These are phyloP conservation scores for Rosa hybrid DNA, from an alignment of 331 rosid species.

Conservation along the genomic window DNA sequence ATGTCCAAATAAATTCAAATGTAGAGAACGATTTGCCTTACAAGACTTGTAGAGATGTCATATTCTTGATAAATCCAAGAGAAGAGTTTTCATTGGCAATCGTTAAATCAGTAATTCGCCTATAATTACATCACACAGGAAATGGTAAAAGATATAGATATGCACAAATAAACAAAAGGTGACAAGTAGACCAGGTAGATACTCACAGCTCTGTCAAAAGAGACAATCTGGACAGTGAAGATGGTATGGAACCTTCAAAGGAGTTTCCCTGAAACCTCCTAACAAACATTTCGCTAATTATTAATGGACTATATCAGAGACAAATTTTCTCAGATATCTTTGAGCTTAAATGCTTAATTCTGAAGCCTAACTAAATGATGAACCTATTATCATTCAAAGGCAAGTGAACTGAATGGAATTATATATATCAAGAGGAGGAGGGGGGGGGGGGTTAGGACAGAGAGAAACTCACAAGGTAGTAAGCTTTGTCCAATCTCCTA, in stretches of 20 bases:
- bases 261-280: constrained; percentile 91
- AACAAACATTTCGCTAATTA: constrained; percentile 1
- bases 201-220: constrained; percentile 61
- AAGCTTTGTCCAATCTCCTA: constrained; percentile 64
- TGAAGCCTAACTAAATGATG: background rate
- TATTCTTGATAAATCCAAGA: constrained; percentile 50
- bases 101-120: constrained; percentile 62
- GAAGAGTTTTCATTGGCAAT: constrained; percentile 73
- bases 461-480: constrained; percentile 47
- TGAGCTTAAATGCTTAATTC: background rate
- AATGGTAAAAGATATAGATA: constrained; percentile 30
- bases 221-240: constrained; percentile 53
- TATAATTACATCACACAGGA: constrained; percentile 31
- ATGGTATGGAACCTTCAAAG: constrained; percentile 69
- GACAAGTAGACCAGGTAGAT: constrained; percentile 6
- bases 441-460: no score
- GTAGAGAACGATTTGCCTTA: constrained; percentile 30
- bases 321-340: background rate
- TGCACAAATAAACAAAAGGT: background rate
- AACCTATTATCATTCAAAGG: background rate
- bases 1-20: background rate
- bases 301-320: constrained; percentile 13
- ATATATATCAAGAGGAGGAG: no score
- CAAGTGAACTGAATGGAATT: background rate
- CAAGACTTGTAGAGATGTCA: constrained; percentile 63